Conservation (phyloP, 2,329 filamentous ascomycete species). For the Scedosporium apiospermum region DNA sequence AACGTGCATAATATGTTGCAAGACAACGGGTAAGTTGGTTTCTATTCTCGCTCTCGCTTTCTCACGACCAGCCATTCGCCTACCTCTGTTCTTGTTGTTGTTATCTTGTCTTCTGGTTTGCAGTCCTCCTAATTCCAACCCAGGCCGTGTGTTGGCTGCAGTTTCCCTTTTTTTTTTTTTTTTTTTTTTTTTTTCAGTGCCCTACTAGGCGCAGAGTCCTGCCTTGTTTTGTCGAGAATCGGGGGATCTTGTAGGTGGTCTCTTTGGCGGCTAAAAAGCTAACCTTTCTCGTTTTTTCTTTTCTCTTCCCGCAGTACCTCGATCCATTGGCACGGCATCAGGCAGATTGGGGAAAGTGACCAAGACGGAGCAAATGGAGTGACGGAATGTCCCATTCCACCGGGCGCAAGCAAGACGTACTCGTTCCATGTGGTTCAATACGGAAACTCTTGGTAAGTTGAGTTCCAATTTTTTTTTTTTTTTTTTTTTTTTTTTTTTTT, state of each 20-base stretch:
- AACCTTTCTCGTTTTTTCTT: background rate
- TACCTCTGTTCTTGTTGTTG: background rate
- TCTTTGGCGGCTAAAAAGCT: conserved; percentile 2
- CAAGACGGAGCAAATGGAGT: conserved; percentile 38
- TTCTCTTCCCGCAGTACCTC: background rate
- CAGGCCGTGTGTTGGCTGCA: no score
- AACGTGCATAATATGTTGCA: conserved; percentile 51
- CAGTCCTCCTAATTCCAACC: no score
- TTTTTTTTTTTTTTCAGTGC: background rate
- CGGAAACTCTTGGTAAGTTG: conserved; percentile 17
- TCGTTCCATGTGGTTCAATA: conserved; percentile 29
- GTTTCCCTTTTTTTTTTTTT: background rate
- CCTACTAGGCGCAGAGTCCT: background rate
- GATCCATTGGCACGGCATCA: conserved; percentile 9
- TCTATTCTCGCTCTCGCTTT: background rate
- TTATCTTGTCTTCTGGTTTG: background rate
- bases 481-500: no score
- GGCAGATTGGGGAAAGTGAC: conserved; percentile 7
- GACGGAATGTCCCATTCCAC: conserved; percentile 31
- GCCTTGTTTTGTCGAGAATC: background rate
- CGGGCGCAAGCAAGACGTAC: conserved; percentile 24
- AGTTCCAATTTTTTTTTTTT: background rate
- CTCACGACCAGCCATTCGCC: background rate
- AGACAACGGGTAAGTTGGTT: conserved; percentile 6
- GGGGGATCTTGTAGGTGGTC: background rate